Percentiles rank a stretch among this genome's conserved stretches.
phyloP scores from a whole-genome alignment of 2,329 filamentous ascomycete genomes.

The Colletotrichum sp. region DNA sequence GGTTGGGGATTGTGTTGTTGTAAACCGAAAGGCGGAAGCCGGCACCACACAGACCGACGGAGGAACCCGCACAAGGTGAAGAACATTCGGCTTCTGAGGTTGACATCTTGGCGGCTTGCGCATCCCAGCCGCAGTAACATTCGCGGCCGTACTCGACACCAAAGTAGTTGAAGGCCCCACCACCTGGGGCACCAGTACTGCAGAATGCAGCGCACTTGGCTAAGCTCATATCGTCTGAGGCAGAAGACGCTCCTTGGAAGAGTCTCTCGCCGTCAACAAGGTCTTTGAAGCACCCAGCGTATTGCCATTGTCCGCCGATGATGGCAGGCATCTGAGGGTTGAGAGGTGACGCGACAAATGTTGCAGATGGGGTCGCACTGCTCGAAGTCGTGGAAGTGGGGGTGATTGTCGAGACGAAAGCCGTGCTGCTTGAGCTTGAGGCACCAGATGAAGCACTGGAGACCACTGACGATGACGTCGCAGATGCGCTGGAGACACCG shows the following conservation, averaged over 20 bases:
- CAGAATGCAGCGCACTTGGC: slow-evolving; percentile 29
- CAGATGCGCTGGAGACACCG: neutral
- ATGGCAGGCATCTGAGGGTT: slow-evolving; percentile 20
- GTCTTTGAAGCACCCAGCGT: slow-evolving; percentile 28
- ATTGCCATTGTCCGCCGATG: slow-evolving; percentile 23
- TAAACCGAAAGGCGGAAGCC: slow-evolving; percentile 27
- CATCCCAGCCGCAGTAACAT: slow-evolving; percentile 26
- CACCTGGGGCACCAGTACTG: slow-evolving; percentile 16
- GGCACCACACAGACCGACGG: slow-evolving; percentile 18
- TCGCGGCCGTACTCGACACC: slow-evolving; percentile 28
- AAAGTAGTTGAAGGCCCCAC: slow-evolving; percentile 28
- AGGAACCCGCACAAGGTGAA: slow-evolving; percentile 15
- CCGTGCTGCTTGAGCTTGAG: slow-evolving; percentile 3
- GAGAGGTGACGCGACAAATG: slow-evolving; percentile 8
- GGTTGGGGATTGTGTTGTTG: slow-evolving; percentile 21
- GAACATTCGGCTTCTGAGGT: slow-evolving; percentile 24
- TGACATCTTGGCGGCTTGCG: slow-evolving; percentile 14
- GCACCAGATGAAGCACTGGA: neutral
- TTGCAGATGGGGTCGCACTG: slow-evolving; percentile 1
- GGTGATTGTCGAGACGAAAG: slow-evolving; percentile 4
- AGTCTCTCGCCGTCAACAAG: slow-evolving; percentile 23
- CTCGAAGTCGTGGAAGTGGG: neutral
- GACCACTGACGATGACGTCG: neutral
- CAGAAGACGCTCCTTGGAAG: slow-evolving; percentile 7
- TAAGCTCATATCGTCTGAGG: slow-evolving; percentile 26